Evolutionary conservation across 352 stramenopile species (phyloP).

Genomic region (Phytophthora meadii): DNA sequence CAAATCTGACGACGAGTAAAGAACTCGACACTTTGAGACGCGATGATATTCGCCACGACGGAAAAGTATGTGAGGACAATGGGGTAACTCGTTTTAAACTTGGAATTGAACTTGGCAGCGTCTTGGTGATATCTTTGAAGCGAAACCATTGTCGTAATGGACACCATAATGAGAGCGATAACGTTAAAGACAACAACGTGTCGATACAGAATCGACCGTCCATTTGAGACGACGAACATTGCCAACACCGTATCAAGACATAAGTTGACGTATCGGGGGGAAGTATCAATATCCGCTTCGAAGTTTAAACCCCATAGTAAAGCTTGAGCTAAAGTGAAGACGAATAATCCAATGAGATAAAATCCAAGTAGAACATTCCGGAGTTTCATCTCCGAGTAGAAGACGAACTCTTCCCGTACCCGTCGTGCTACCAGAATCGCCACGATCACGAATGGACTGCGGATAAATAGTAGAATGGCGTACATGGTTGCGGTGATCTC

Average conservation of each 20-base stretch:
- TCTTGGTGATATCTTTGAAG: conserved; percentile 60
- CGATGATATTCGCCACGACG: conserved; percentile 81
- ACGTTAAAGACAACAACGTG: conserved; percentile 72
- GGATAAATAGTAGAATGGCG: conserved; percentile 49
- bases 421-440: conserved; percentile 50
- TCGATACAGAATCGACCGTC: conserved; percentile 77
- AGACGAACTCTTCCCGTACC: conserved; percentile 54
- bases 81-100: conserved; percentile 85
- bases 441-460: conserved; percentile 32
- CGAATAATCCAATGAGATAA: conserved; percentile 64
- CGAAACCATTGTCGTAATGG: conserved; percentile 46
- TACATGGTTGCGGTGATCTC: conserved; percentile 36
- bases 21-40: conserved; percentile 81
- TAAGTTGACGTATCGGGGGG: conserved; percentile 75
- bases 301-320: conserved; percentile 73
- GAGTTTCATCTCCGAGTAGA: conserved; percentile 67
- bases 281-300: conserved; percentile 63
- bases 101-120: conserved; percentile 64
- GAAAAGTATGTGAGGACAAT: conserved; percentile 85
- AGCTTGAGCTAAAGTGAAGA: conserved; percentile 55
- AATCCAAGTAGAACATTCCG: conserved; percentile 67
- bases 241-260: conserved; percentile 80
- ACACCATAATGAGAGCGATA: conserved; percentile 60
- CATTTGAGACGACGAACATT: conserved; percentile 89
- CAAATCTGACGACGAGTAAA: conserved; percentile 87